phyloP scores from a whole-genome alignment of 2,329 filamentous ascomycete species.

The Phialocephala sp. region DNA sequence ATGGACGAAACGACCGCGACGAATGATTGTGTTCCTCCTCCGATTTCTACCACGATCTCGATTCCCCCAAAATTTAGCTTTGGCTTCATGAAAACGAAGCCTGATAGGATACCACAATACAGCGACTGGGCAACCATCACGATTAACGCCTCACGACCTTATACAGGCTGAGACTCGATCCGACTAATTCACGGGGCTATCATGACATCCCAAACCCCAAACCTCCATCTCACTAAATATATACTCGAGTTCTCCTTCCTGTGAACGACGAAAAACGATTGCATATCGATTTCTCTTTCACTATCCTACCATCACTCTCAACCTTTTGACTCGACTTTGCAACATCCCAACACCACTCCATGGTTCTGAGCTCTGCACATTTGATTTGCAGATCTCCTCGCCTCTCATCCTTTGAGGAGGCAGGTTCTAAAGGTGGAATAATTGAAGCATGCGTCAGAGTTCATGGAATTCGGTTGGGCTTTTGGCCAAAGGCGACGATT shows the following conservation, averaged over 20 bases:
- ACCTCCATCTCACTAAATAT: constrained; percentile 12
- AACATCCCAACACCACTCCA: neutral
- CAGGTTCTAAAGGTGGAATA: neutral
- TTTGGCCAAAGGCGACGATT: constrained; percentile 11
- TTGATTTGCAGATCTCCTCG: constrained; percentile 30
- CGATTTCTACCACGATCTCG: constrained; percentile 30
- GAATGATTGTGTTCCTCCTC: constrained; percentile 31
- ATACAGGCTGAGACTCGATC: constrained; percentile 28
- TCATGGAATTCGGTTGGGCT: constrained; percentile 3
- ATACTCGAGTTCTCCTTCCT: constrained; percentile 25
- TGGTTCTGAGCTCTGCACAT: constrained; percentile 10
- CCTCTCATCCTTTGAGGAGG: constrained; percentile 29
- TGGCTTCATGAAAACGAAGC: constrained; percentile 28
- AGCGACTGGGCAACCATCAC: constrained; percentile 45
- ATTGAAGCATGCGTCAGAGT: constrained; percentile 9
- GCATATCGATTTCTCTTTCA: constrained; percentile 19
- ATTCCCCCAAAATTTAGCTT: constrained; percentile 33
- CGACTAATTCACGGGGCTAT: constrained; percentile 27
- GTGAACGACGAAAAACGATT: constrained; percentile 21
- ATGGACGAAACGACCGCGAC: constrained; percentile 23
- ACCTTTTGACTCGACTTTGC: constrained; percentile 7
- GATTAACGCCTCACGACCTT: constrained; percentile 42
- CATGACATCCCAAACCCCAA: constrained; percentile 17
- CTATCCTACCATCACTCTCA: constrained; percentile 2
- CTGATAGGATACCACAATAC: constrained; percentile 41